Percentiles rank a stretch among this genome's conserved stretches.
These are phyloP conservation scores for Pulveroboletus sp. DNA, from an alignment of 768 basidiomycete species.

Conservation along the genomic window DNA sequence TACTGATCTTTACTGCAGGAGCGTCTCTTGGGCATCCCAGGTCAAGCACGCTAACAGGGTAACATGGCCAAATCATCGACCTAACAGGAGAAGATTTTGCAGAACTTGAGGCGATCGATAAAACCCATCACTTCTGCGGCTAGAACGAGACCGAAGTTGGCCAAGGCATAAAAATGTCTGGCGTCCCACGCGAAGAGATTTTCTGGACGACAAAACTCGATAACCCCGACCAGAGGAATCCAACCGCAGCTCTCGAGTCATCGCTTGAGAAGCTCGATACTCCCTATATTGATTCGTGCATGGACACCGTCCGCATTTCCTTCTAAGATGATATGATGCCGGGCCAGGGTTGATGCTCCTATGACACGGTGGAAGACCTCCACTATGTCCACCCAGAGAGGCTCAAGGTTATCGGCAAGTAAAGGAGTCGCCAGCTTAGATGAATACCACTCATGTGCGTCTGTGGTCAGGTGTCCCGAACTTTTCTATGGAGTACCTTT, in stretches of 20 bases:
- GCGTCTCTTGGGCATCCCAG: too few relatives aligned
- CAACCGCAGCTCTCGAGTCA: slow-evolving; percentile 59
- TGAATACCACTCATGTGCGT: not conserved
- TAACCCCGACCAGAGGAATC: slow-evolving; percentile 58
- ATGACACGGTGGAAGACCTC: slow-evolving; percentile 68
- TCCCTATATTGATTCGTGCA: slow-evolving; percentile 79
- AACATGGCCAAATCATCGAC: slow-evolving; percentile 57
- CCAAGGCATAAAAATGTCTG: slow-evolving; percentile 68
- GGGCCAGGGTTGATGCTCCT: slow-evolving; percentile 65
- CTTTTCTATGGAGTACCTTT: slow-evolving; percentile 62
- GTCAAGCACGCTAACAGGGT: too few relatives aligned
- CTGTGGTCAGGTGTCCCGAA: slow-evolving; percentile 56
- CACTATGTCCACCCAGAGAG: slow-evolving; percentile 66
- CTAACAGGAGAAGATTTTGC: slow-evolving; percentile 57
- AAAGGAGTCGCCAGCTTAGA: not conserved
- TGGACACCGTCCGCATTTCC: slow-evolving; percentile 13
- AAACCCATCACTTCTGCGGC: slow-evolving; percentile 56
- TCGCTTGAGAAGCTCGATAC: slow-evolving; percentile 71
- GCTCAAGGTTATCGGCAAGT: slow-evolving; percentile 70
- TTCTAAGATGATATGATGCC: not conserved
- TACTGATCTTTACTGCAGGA: too few relatives aligned
- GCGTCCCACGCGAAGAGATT: slow-evolving; percentile 66
- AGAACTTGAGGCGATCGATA: slow-evolving; percentile 54
- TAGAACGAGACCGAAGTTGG: slow-evolving; percentile 84
- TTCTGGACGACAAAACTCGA: slow-evolving; percentile 80